Base-by-base conservation (phyloP, 495 filamentous ascomycete genomes). In the Penicillium simplicissimum region DNA sequence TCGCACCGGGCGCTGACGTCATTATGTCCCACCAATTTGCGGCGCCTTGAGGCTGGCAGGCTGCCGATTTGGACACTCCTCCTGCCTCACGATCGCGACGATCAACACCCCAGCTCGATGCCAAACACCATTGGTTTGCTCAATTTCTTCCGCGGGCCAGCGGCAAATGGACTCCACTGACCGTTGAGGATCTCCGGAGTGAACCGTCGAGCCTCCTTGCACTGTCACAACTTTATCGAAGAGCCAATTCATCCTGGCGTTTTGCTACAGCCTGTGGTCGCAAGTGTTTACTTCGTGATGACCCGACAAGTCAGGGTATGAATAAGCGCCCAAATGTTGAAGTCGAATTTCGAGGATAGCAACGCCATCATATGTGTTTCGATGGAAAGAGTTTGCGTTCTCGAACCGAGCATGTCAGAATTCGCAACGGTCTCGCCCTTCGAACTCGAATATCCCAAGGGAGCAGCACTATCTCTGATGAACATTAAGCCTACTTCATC, bases 171-270 rank as follows among this genome's bases (percentile, higher is more conserved):
- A 45, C 42, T 45, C 42, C 17, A 45, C 42, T 45, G 17, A 23
- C 0, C 11, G 6, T 45, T 11, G 9, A 45, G 3, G 9, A 13
- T 3, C 6, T 10, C 8, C 42, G 17, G 42, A 10, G 19, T 10
- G 19, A 23, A 45, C 42, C 42, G 17, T 21, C 11, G 17, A 23
- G 19, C 42, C 42, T 17, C 42, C 42, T 23, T 2, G 17, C 42
- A 45, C 42, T 45, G 42, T 9, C 42, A 45, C 42, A 45, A 21
- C 42, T 45, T 45, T 45, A 45, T 45, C 42, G 19, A 45, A 45
- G 21, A 45, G 19, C 42, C 42, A 45, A 45, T 23, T 45, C 17
- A 8, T 45, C 19, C 28, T 31, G 37, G 14, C 42, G 2, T 15
- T 15, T 6, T 21, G 8, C 14, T 6, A 19, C n/a, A 3, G 19